Conservation (phyloP, 2,329 filamentous ascomycete genomes). For the Verticillium albo-atrum region DNA sequence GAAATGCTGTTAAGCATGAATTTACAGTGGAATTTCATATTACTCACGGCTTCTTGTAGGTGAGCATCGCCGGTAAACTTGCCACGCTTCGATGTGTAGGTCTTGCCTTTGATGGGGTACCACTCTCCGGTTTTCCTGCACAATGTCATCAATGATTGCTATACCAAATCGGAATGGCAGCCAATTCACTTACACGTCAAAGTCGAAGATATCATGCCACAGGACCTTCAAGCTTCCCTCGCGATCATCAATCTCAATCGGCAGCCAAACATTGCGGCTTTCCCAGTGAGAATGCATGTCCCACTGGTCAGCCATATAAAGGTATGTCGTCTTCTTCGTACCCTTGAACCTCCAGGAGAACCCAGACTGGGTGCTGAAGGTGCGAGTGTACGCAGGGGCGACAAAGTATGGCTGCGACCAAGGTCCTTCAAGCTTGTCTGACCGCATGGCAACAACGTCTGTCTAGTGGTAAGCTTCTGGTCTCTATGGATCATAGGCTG, state of each 20-base stretch:
- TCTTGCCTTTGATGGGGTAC: conserved; percentile 37
- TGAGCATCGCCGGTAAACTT: conserved; percentile 35
- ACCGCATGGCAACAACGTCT: conserved; percentile 46
- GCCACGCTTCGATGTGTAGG: conserved; percentile 39
- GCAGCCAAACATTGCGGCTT: conserved; percentile 49
- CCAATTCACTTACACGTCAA: conserved; percentile 35
- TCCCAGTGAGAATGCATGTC: conserved; percentile 47
- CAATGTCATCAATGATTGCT: neutral
- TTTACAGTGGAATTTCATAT: neutral
- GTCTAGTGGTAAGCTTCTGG: conserved; percentile 1
- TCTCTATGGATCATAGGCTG: neutral
- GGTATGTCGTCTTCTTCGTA: conserved; percentile 40
- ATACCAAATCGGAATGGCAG: neutral
- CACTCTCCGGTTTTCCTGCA: conserved; percentile 38
- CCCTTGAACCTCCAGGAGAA: conserved; percentile 42
- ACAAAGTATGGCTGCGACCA: conserved; percentile 49
- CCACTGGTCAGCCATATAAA: conserved; percentile 45
- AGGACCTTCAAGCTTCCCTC: conserved; percentile 38
- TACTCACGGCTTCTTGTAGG: conserved; percentile 41
- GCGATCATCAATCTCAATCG: conserved; percentile 44
- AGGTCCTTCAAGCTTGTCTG: conserved; percentile 40
- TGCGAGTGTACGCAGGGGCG: conserved; percentile 40
- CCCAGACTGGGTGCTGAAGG: conserved; percentile 45
- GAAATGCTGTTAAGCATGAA: no score
- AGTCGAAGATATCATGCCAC: conserved; percentile 49